Evolutionary conservation across 495 filamentous ascomycete genomes (phyloP).

Genomic region (Beverwykella pulmonaria): DNA sequence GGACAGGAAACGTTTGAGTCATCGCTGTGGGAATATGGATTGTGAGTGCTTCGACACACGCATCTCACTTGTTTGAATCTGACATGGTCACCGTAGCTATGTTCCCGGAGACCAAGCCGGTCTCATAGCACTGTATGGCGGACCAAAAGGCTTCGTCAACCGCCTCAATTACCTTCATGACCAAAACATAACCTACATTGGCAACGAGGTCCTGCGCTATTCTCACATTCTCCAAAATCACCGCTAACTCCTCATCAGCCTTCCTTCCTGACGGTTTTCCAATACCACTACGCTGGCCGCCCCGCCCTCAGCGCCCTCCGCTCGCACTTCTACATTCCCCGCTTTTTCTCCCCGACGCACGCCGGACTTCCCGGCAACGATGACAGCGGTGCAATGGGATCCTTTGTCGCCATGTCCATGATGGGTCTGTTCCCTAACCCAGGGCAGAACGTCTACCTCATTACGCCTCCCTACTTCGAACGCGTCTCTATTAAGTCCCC

Average conservation of each 20-base stretch:
- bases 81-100: constrained; percentile 28
- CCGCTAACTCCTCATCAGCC: constrained; percentile 16
- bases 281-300: constrained; percentile 52
- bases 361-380: constrained; percentile 49
- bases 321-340: constrained; percentile 48
- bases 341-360: constrained; percentile 43
- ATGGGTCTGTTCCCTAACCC: constrained; percentile 50
- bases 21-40: constrained; percentile 45
- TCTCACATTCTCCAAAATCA: neutral
- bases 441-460: constrained; percentile 50
- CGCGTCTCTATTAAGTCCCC: constrained; percentile 57
- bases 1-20: constrained; percentile 48
- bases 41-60: constrained; percentile 21
- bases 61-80: neutral
- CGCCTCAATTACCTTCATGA: constrained; percentile 50
- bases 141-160: constrained; percentile 44
- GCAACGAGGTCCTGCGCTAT: constrained; percentile 45
- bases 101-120: constrained; percentile 49
- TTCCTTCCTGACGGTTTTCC: constrained; percentile 49
- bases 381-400: constrained; percentile 49
- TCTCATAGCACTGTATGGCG: constrained; percentile 46
- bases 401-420: constrained; percentile 48
- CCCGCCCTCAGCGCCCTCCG: constrained; percentile 46
- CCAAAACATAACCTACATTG: constrained; percentile 47
- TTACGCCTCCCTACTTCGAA: constrained; percentile 49